Percentiles rank a stretch among this genome's conserved stretches.
Evolutionary conservation across 1,139 yeast species (phyloP).

Genomic region (Saccharomycopsis hybrid): DNA sequence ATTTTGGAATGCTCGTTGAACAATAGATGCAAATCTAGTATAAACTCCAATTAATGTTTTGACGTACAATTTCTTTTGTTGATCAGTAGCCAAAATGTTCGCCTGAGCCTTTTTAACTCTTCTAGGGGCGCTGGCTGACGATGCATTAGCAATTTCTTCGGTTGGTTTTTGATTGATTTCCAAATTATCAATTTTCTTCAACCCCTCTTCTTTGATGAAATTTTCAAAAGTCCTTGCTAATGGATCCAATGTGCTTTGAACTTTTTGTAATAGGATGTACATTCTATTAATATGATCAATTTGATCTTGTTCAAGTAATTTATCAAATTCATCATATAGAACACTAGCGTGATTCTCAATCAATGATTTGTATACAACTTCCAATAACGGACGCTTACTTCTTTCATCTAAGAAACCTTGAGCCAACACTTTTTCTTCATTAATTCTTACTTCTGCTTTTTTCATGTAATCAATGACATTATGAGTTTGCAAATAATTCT

Average conservation of each 20-base stretch:
- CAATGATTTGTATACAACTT: slow-evolving; percentile 66
- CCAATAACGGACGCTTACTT: slow-evolving; percentile 71
- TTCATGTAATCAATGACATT: slow-evolving; percentile 88
- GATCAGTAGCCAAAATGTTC: slow-evolving; percentile 8
- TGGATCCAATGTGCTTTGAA: slow-evolving; percentile 69
- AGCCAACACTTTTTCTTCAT: slow-evolving; percentile 76
- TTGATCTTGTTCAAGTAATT: slow-evolving; percentile 69
- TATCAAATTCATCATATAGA: slow-evolving; percentile 71
- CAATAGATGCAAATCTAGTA: slow-evolving; percentile 59
- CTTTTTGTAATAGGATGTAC: slow-evolving; percentile 69
- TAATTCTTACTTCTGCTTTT: slow-evolving; percentile 74
- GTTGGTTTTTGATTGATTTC: slow-evolving; percentile 36
- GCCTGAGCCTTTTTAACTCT: neutral
- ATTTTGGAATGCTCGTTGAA: slow-evolving; percentile 60
- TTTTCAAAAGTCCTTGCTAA: slow-evolving; percentile 66
- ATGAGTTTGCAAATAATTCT: slow-evolving; percentile 57
- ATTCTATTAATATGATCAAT: slow-evolving; percentile 72
- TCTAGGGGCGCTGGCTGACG: neutral
- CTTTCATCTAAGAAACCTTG: slow-evolving; percentile 80
- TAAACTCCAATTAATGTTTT: slow-evolving; percentile 71
- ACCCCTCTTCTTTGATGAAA: slow-evolving; percentile 70
- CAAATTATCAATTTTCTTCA: slow-evolving; percentile 59
- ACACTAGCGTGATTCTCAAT: slow-evolving; percentile 73
- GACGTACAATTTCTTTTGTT: slow-evolving; percentile 47
- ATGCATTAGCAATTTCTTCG: neutral